phyloP scores from a whole-genome alignment of 2,329 filamentous ascomycete species.

The Macrophomina phaseolina region DNA sequence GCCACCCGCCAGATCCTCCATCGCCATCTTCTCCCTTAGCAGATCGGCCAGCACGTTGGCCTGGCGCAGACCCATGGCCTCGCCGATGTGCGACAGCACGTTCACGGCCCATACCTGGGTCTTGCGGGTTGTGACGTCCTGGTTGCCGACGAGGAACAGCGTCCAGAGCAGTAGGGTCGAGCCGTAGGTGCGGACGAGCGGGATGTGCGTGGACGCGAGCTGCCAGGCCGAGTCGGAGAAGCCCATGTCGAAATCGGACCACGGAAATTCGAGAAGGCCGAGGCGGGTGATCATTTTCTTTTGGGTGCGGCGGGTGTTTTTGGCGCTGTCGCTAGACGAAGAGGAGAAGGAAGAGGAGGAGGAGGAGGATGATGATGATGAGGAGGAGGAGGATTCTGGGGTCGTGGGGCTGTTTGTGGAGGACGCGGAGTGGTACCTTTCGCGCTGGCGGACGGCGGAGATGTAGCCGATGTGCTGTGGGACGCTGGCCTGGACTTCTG shows the following conservation, averaged over 20 bases:
- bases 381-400: slow-evolving; percentile 30
- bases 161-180: slow-evolving; percentile 41
- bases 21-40: slow-evolving; percentile 27
- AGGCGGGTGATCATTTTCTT: not conserved
- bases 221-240: slow-evolving; percentile 2
- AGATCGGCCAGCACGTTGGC: slow-evolving; percentile 38
- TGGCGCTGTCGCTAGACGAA: too few species aligned
- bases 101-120: slow-evolving; percentile 36
- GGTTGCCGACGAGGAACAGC: slow-evolving; percentile 40
- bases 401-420: not conserved
- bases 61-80: slow-evolving; percentile 43
- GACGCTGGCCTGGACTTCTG: slow-evolving; percentile 42
- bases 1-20: not conserved
- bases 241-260: slow-evolving; percentile 3
- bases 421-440: not conserved
- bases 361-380: slow-evolving; percentile 30
- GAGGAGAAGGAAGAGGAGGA: too few species aligned
- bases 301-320: too few species aligned
- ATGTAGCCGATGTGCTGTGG: slow-evolving; percentile 44
- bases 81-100: slow-evolving; percentile 69
- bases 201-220: slow-evolving; percentile 32
- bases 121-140: slow-evolving; percentile 34
- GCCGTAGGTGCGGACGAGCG: slow-evolving; percentile 40
- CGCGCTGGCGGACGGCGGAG: slow-evolving; percentile 30
- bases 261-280: slow-evolving; percentile 31